Percentiles rank a stretch among this genome's conserved stretches.
Conservation (phyloP, 306 rosid genomes). For the Pueraria montana region DNA sequence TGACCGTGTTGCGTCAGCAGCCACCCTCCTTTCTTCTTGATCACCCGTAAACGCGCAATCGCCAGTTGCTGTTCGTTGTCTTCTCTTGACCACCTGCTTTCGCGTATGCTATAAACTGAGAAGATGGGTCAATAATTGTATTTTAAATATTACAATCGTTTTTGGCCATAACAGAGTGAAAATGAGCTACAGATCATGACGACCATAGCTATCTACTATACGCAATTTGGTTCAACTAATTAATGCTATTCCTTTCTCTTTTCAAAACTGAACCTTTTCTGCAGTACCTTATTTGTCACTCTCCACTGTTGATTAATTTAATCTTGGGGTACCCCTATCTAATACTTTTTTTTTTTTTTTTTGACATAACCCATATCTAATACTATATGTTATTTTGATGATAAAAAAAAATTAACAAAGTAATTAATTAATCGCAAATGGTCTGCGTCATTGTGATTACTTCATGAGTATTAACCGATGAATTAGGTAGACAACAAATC, state of each 20-base stretch:
- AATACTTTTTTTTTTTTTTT: too few species aligned
- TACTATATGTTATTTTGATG: not conserved
- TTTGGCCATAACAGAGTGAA: constrained; percentile 34
- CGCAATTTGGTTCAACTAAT: not conserved
- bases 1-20: constrained; percentile 47
- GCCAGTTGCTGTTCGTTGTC: constrained; percentile 14
- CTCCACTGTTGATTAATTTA: not conserved
- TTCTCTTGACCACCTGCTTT: constrained; percentile 43
- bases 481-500: constrained; percentile 7
- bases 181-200: constrained; percentile 16
- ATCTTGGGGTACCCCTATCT: too few species aligned
- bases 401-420: not conserved
- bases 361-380: too few species aligned
- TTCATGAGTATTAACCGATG: not conserved
- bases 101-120: constrained; percentile 34
- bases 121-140: constrained; percentile 18
- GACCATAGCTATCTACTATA: not conserved
- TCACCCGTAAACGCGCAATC: constrained; percentile 41
- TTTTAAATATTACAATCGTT: not conserved
- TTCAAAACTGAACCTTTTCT: not conserved
- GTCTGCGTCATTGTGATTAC: not conserved
- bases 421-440: not conserved
- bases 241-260: not conserved
- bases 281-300: not conserved
- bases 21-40: constrained; percentile 40